Evolutionary conservation across 1,284 basidiomycete genomes (phyloP), one percentile per base, ranked within the genome.

Genomic region (Sanguinoderma infundibulare): DNA sequence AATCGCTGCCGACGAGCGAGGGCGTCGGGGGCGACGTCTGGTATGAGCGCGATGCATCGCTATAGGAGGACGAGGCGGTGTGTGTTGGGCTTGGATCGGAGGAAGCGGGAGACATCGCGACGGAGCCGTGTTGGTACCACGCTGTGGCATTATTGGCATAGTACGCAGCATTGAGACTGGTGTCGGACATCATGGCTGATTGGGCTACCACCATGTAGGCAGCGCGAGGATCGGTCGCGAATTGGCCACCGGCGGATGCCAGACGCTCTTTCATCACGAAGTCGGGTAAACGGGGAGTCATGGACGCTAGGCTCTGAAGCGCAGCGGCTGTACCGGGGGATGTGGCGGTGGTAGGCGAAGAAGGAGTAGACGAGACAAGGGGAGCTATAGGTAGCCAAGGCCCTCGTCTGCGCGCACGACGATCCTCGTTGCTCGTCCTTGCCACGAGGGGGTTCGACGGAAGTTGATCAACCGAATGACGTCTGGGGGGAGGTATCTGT

Each of bases 301-400:
- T 72, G 10, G 66, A 57, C 28, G 68, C 66, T 20, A 72, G 62
- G 59, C 63, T 68, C 35, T 68, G 69, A 14, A 74, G 64, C 5
- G 72, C 72, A 9, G 69, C 67, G 5, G 61, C 32, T 1, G 61
- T 66, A 17, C 65, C 60, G 5, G 65, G 58, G 20, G 60, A 59
- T 24, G 68, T 67, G 46, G 64, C 67, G 17, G 69, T 59, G 28
- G 65, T 61, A 6, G 67, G 60, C 14, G 69, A 60, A 30, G 66
- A 62, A 2, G 66, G 59, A 2, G 64, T 57, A 8, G 65, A 62
- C 38, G 64, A 60, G 20, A 53, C 60, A 17, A 61, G 59, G 15
- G 69, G 69, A 5, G 65, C 62, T 28, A 69, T 63, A 38, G 70
- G 68, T 9, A 72, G 59, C 70, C 68, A 73, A 14, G 72, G 70